Evolutionary conservation across 441 rosid species (phyloP).

Genomic region (Erysimum pusillum): DNA sequence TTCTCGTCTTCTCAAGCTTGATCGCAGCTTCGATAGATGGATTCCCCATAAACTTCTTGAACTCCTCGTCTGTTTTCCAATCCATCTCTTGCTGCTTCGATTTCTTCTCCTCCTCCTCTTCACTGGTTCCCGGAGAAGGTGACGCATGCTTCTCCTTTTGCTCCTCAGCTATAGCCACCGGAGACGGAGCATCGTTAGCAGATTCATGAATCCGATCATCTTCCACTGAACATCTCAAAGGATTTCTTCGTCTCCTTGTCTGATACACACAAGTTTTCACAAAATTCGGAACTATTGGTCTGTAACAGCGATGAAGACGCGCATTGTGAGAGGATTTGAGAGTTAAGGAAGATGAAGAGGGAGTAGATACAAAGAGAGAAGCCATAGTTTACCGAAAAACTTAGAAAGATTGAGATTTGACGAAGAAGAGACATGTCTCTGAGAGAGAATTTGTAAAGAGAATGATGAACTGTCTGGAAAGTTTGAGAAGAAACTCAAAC

Average conservation of each 20-base stretch:
- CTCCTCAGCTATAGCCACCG: conserved; percentile 55
- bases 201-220: conserved; percentile 60
- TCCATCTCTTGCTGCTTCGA: conserved; percentile 79
- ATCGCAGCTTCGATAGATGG: conserved; percentile 95
- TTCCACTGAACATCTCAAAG: conserved; percentile 51
- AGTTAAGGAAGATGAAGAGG: conserved; percentile 43
- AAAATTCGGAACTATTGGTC: conserved; percentile 3
- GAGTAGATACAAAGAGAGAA: conserved; percentile 48
- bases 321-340: conserved; percentile 32
- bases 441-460: conserved; percentile 23
- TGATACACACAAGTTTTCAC: conserved; percentile 22
- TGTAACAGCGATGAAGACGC: conserved; percentile 5
- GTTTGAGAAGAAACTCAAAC: conserved; percentile 58
- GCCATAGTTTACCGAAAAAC: conserved; percentile 55
- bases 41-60: conserved; percentile 93
- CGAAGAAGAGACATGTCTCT: conserved; percentile 27
- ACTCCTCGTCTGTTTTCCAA: conserved; percentile 92
- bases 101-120: conserved; percentile 47
- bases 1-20: conserved; percentile 95
- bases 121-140: conserved; percentile 40
- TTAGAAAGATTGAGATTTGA: not conserved
- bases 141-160: conserved; percentile 38
- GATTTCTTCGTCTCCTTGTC: conserved; percentile 40
- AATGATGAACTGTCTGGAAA: conserved; percentile 58
- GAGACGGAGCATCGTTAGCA: conserved; percentile 46